These are phyloP conservation scores for Pyrenophora seminiperda DNA, from an alignment of 2,329 filamentous ascomycete species.

Conservation along the genomic window DNA sequence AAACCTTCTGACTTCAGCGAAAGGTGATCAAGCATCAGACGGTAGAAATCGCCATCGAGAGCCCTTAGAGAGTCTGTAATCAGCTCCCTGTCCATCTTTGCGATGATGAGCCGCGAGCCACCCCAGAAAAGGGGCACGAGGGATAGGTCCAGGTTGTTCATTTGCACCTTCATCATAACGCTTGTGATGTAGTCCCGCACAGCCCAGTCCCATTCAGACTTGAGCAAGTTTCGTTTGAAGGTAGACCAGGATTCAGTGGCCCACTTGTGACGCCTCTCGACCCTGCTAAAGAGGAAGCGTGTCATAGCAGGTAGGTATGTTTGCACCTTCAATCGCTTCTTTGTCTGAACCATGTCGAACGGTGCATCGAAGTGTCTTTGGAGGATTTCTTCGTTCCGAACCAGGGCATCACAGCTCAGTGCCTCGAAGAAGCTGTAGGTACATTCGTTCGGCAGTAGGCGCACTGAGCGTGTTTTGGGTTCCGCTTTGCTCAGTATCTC, in stretches of 20 bases:
- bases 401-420: conserved; percentile 80
- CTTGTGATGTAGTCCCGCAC: conserved; percentile 73
- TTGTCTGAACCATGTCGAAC: conserved; percentile 79
- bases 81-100: conserved; percentile 71
- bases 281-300: conserved; percentile 78
- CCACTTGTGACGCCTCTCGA: conserved; percentile 68
- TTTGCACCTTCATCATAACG: conserved; percentile 67
- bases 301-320: conserved; percentile 81
- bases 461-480: conserved; percentile 57
- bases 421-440: conserved; percentile 86
- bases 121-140: conserved; percentile 78
- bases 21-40: conserved; percentile 68
- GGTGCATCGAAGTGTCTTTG: conserved; percentile 75
- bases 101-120: conserved; percentile 75
- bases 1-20: conserved; percentile 60
- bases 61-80: conserved; percentile 79
- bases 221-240: conserved; percentile 66
- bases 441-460: conserved; percentile 61
- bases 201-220: conserved; percentile 84
- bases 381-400: conserved; percentile 62
- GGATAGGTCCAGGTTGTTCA: conserved; percentile 57
- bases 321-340: conserved; percentile 76
- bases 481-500: conserved; percentile 52
- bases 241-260: conserved; percentile 71
- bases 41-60: conserved; percentile 73